Conservation (phyloP, 2,329 filamentous ascomycete species). For the Colletotrichum orbiculare region DNA sequence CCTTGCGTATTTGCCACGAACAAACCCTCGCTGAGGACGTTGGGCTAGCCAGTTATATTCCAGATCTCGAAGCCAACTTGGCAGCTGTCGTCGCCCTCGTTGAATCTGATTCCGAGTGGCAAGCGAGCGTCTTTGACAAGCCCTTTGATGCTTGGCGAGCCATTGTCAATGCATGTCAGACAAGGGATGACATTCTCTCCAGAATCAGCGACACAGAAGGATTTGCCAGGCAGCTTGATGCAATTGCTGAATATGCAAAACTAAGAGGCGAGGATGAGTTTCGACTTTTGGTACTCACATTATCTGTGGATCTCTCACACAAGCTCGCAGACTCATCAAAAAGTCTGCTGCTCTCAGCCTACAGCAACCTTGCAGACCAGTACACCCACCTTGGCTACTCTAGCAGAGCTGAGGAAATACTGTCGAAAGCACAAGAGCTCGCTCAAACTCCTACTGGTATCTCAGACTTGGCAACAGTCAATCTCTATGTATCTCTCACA, state of each 20-base stretch:
- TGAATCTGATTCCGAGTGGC: conserved; percentile 47
- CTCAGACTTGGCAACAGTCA: conserved; percentile 54
- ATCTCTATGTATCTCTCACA: conserved; percentile 76
- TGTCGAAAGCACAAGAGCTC: conserved; percentile 69
- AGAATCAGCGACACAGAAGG: conserved; percentile 61
- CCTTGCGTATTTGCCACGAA: conserved; percentile 48
- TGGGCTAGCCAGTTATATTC: conserved; percentile 55
- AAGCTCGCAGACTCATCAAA: conserved; percentile 42
- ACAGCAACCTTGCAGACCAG: conserved; percentile 62
- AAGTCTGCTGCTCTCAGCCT: conserved; percentile 57
- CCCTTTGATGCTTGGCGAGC: conserved; percentile 58
- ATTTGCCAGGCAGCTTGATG: conserved; percentile 61
- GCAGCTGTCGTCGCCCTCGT: conserved; percentile 57
- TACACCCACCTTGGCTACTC: conserved; percentile 65
- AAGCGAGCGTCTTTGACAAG: conserved; percentile 46
- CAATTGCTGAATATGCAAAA: conserved; percentile 62
- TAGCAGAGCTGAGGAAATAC: conserved; percentile 58
- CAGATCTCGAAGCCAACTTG: conserved; percentile 60
- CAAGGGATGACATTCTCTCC: conserved; percentile 53
- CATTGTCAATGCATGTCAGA: conserved; percentile 52
- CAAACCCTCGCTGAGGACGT: conserved; percentile 57
- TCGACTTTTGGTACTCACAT: conserved; percentile 58
- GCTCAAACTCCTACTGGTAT: conserved; percentile 49
- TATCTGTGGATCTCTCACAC: conserved; percentile 57
- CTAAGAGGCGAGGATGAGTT: conserved; percentile 61